phyloP scores from a whole-genome alignment of 345 rosid genomes.

The Salix purpurea region DNA sequence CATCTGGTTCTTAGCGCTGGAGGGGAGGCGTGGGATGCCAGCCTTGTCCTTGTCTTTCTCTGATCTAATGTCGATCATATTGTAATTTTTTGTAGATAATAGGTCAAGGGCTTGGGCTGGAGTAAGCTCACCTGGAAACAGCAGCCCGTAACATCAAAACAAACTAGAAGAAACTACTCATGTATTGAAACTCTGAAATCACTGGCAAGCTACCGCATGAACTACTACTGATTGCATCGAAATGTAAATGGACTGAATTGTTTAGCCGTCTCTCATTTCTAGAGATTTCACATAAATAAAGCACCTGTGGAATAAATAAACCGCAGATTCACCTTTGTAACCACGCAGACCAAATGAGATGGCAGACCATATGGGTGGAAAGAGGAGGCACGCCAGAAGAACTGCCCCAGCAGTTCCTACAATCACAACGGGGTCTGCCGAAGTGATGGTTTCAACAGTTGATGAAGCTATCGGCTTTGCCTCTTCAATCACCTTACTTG shows the following conservation, averaged over 20 bases:
- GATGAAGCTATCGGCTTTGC: conserved; percentile 85
- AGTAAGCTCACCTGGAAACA: conserved; percentile 59
- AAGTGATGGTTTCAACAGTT: conserved; percentile 60
- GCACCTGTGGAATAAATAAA: not conserved
- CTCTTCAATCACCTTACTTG: conserved; percentile 54
- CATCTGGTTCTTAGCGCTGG: conserved; percentile 72
- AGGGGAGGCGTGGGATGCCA: conserved; percentile 92
- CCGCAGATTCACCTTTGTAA: conserved; percentile 57
- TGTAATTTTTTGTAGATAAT: conserved; percentile 43
- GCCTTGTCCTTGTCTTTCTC: conserved; percentile 90
- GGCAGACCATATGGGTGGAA: conserved; percentile 78
- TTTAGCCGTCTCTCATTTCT: not conserved
- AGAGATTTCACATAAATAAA: not conserved
- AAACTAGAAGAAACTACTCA: not conserved
- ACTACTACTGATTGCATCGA: not conserved
- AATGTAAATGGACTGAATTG: not conserved
- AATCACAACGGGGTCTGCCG: conserved; percentile 69
- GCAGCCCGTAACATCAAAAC: not conserved
- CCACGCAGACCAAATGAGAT: conserved; percentile 75
- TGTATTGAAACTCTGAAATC: not conserved
- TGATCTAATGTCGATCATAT: conserved; percentile 77
- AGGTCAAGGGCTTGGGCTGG: conserved; percentile 87
- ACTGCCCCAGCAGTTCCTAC: conserved; percentile 67
- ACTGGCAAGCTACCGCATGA: not conserved
- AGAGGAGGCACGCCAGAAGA: conserved; percentile 58